Conservation (phyloP, 1,139 yeast species). For the Suhomyces ambrosiae region DNA sequence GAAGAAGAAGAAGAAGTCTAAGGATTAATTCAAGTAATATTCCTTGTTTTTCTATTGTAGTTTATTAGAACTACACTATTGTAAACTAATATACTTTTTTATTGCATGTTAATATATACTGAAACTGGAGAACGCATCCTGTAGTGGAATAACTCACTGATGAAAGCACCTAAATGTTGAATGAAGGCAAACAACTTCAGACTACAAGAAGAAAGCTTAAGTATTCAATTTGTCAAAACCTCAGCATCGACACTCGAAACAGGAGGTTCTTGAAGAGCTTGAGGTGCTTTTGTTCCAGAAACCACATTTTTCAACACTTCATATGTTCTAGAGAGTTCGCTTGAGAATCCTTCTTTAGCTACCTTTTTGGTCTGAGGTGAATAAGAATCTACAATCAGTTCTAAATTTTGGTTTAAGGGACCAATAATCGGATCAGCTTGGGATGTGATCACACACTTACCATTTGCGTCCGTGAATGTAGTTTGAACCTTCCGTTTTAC, state of each 20-base stretch:
- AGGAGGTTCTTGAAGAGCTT: background rate
- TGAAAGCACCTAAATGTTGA: conserved; percentile 1
- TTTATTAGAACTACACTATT: conserved; percentile 11
- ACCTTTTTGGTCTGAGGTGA: conserved; percentile 52
- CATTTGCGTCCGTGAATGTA: conserved; percentile 6
- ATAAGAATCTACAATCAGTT: conserved; percentile 42
- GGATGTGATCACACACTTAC: conserved; percentile 25
- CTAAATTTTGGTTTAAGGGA: conserved; percentile 61
- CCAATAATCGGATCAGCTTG: conserved; percentile 63
- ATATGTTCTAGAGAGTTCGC: conserved; percentile 54
- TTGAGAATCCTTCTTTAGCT: conserved; percentile 44
- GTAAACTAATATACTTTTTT: conserved; percentile 20
- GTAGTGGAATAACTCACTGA: background rate
- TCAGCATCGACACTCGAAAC: too few relatives aligned
- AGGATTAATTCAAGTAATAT: conserved; percentile 16
- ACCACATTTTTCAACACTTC: conserved; percentile 45
- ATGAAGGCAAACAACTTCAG: background rate
- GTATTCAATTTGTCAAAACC: too few relatives aligned
- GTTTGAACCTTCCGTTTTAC: conserved; percentile 39
- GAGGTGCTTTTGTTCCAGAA: conserved; percentile 16
- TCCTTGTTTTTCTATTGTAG: conserved; percentile 2
- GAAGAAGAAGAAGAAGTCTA: conserved; percentile 25
- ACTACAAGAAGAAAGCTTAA: too few relatives aligned
- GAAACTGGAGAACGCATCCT: conserved; percentile 8
- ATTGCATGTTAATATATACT: conserved; percentile 21